Evolutionary conservation across 139 green algal species (phyloP).

Genomic region (Eudorina sp.): DNA sequence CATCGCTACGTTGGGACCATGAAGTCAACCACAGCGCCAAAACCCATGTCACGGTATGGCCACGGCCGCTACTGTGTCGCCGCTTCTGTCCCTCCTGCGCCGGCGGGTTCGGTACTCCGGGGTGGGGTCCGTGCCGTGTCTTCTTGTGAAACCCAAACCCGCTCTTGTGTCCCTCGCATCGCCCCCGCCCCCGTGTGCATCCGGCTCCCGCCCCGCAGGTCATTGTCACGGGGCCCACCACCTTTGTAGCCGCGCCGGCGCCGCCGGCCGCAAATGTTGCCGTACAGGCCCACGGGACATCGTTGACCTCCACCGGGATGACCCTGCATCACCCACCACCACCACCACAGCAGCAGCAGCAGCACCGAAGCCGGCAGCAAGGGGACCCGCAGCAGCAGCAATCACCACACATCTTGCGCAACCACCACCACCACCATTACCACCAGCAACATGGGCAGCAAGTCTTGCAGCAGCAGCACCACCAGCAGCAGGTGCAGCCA

Average conservation of each 20-base stretch:
- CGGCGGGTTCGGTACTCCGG: no score
- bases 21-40: no score
- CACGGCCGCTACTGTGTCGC: no score
- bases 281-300: not conserved
- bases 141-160: not conserved
- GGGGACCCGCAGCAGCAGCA: not conserved
- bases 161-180: not conserved
- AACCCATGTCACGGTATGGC: no score
- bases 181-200: no score
- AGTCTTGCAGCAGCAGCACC: not conserved
- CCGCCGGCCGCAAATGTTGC: not conserved
- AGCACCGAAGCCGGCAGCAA: not conserved
- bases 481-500: not conserved
- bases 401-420: not conserved
- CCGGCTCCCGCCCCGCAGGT: not conserved
- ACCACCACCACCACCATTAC: not conserved
- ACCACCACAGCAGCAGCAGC: not conserved
- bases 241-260: not conserved
- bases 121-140: no score
- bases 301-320: not conserved
- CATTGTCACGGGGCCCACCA: constrained; percentile 8
- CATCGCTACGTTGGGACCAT: no score
- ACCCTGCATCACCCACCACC: not conserved
- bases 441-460: not conserved
- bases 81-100: no score